Evolutionary conservation across 805 yeast genomes (phyloP).

Genomic region (Candida cerambycidarum): DNA sequence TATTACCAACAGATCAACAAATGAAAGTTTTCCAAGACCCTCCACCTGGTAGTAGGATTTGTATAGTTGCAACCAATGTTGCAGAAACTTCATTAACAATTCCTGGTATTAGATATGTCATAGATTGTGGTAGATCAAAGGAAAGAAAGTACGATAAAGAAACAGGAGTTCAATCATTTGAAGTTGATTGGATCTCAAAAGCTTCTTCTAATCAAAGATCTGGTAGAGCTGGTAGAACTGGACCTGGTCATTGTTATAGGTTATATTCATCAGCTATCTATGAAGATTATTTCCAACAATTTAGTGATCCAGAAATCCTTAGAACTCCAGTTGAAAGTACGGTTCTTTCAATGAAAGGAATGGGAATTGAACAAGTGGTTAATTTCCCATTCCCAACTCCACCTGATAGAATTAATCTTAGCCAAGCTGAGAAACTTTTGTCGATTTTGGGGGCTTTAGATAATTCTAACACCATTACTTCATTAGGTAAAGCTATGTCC

Average conservation of each 20-base stretch:
- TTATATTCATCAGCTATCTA: slow-evolving; percentile 90
- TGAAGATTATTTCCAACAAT: slow-evolving; percentile 80
- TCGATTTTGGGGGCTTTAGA: slow-evolving; percentile 77
- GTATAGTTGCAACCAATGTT: slow-evolving; percentile 94
- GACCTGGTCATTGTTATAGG: slow-evolving; percentile 97
- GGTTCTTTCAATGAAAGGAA: slow-evolving; percentile 92
- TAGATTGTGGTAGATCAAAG: slow-evolving; percentile 92
- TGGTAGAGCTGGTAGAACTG: slow-evolving; percentile 98
- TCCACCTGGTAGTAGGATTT: slow-evolving; percentile 80
- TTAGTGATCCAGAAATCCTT: slow-evolving; percentile 84
- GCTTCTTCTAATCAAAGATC: slow-evolving; percentile 95
- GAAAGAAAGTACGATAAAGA: slow-evolving; percentile 80
- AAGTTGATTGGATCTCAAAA: slow-evolving; percentile 87
- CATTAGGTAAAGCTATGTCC: slow-evolving; percentile 82
- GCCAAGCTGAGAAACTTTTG: slow-evolving; percentile 66
- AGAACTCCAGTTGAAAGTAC: slow-evolving; percentile 97
- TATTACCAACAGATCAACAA: slow-evolving; percentile 92
- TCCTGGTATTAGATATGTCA: slow-evolving; percentile 92
- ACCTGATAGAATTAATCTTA: slow-evolving; percentile 63
- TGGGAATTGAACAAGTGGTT: slow-evolving; percentile 88
- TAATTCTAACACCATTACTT: slow-evolving; percentile 57
- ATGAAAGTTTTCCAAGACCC: slow-evolving; percentile 87
- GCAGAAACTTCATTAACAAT: slow-evolving; percentile 98
- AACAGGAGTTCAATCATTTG: slow-evolving; percentile 91
- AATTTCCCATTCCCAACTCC: slow-evolving; percentile 98